Evolutionary conservation across 106 monocot species (phyloP), one percentile per base, ranked within the genome.

Genomic region (Vanilla planifolia): DNA sequence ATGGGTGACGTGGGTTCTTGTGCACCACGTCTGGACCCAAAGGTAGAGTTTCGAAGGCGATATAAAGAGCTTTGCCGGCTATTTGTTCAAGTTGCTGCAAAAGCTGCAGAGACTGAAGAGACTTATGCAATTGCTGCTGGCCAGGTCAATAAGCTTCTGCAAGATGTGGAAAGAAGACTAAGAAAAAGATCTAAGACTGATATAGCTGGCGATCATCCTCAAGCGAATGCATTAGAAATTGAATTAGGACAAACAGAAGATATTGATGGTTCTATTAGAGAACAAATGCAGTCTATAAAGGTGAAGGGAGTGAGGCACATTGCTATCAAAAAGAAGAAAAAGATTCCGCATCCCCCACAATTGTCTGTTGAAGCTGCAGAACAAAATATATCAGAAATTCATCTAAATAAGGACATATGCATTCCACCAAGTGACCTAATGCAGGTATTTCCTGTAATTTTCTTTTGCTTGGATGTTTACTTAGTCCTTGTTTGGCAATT

Each of bases 71-170:
- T 61, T 42, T 64, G 64, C 27, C 46, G 48, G 5, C 35, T 64
- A 3, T 48, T 46, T 64, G 14, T 46, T 47, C 64, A 64, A 36
- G 23, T 64, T 20, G 45, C 48, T 10, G 21, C 50, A 64, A 45
- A 46, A 48, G 64, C 48, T 2, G 64, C 64, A 22, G 46, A 45
- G 47, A 46, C 45, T 33, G 46, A 64, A 64, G 46, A 64, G 33
- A 46, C 64, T n/a, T 64, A 64, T 64, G 48, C 44, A 47, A 45
- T 64, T 64, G 64, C 33, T 48, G 46, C 35, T 20, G 57, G 34
- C 19, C 57, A 57, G 57, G 35, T 10, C 5, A 57, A 20, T 57
- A 35, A 57, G 21, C 20, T 57, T 7, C 10, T 57, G 57, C 57
- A 57, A 36, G 57, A 57, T 34, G 35, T 57, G 28, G 57, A 57